phyloP scores from a whole-genome alignment of 768 basidiomycete species.

The Rhizopogon rudus region DNA sequence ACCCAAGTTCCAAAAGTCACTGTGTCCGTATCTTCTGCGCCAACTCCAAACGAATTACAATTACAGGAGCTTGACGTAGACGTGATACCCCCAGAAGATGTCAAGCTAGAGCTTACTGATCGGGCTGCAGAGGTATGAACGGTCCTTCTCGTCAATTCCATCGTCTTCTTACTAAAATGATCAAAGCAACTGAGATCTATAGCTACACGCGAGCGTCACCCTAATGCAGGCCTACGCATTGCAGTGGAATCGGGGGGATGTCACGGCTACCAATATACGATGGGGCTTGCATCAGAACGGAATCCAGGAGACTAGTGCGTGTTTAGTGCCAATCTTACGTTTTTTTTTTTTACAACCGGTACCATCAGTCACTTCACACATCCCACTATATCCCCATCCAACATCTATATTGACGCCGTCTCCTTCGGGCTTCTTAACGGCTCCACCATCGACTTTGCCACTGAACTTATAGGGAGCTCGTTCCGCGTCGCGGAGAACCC shows the following conservation, averaged over 20 bases:
- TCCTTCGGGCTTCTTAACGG: conserved; percentile 85
- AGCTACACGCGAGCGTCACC: conserved; percentile 56
- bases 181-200: conserved; percentile 79
- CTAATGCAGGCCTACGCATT: conserved; percentile 68
- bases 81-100: conserved; percentile 46
- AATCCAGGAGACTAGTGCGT: conserved; percentile 84
- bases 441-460: conserved; percentile 84
- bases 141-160: background rate
- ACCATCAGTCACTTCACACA: conserved; percentile 61
- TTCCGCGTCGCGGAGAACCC: conserved; percentile 86
- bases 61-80: conserved; percentile 63
- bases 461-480: conserved; percentile 91
- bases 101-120: conserved; percentile 59
- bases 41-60: conserved; percentile 49
- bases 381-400: conserved; percentile 64
- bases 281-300: conserved; percentile 65
- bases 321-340: background rate
- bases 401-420: conserved; percentile 79
- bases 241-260: conserved; percentile 93
- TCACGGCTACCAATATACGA: conserved; percentile 95
- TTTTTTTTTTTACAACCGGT: background rate
- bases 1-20: background rate
- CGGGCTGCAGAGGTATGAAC: conserved; percentile 66
- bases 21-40: conserved; percentile 18
- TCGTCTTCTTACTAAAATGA: conserved; percentile 5